phyloP scores from a whole-genome alignment of 164 flowering plant species.

The Akebia trifoliata region DNA sequence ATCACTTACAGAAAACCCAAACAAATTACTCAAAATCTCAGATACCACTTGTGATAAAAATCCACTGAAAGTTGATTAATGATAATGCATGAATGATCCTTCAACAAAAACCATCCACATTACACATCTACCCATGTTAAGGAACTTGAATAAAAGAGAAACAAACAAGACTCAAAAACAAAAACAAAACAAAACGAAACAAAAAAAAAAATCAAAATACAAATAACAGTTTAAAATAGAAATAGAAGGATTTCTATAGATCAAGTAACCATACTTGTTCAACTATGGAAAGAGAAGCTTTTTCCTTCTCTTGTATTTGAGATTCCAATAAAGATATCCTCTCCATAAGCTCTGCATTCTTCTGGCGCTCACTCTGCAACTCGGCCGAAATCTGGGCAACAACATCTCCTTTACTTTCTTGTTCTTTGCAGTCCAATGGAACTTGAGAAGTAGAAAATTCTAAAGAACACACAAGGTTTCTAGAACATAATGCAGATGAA shows the following conservation, averaged over 20 bases:
- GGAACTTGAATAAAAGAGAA: neutral
- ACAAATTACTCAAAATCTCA: neutral
- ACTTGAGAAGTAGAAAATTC: conserved; percentile 8
- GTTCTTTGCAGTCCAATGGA: conserved; percentile 16
- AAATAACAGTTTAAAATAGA: too few species aligned
- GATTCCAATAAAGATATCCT: conserved; percentile 47
- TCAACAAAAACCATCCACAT: neutral
- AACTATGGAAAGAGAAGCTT: conserved; percentile 12
- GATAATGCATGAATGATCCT: neutral
- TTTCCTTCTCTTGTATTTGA: conserved; percentile 31
- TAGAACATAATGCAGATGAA: conserved; percentile 31
- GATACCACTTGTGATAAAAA: neutral
- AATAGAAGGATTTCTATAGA: neutral
- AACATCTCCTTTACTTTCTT: conserved; percentile 21
- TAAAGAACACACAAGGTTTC: conserved; percentile 14
- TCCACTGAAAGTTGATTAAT: neutral
- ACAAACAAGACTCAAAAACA: neutral
- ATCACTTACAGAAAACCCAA: neutral
- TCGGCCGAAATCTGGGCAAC: conserved; percentile 43
- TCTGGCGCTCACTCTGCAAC: conserved; percentile 42
- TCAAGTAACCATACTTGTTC: conserved; percentile 25
- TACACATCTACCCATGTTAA: too few species aligned
- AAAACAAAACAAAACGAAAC: neutral
- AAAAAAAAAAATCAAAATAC: neutral
- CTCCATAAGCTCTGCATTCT: conserved; percentile 48